Evolutionary conservation across 805 yeast genomes (phyloP), one percentile per base, ranked within the genome.

Genomic region (Lachancea sp.): DNA sequence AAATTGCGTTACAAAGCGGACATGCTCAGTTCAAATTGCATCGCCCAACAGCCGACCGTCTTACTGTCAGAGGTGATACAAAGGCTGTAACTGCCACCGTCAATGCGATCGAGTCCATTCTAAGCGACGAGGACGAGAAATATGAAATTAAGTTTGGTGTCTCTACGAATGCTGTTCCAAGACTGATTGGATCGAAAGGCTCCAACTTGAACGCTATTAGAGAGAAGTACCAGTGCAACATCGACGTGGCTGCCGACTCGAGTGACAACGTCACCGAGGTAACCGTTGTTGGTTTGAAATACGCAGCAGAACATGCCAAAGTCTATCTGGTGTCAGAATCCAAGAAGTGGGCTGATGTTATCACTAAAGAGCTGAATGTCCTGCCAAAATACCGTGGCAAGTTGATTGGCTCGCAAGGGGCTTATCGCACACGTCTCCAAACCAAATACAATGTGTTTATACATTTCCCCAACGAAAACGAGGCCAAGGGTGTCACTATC

Each of bases 111-210:
- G 51, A 52, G 9, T 43, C 52, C 3, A 72, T 65, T 56, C 59
- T 55, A 8, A 55, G 49, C 16, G 42, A 57, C 8, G 59, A 63
- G 15, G 52, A 59, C 18, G 53, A 45, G 31, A 58, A 61, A 16
- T 46, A 52, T 46, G 60, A 74, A 15, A 67, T 76, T 16, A 65
- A 67, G 33, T 60, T 82, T 43, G 72, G 70, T 26, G 80, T 88
- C 60, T 95, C 96, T 50, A 65, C 79, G 2, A 68, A 72, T 42
- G 77, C 79, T 39, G 69, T 91, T 48, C 75, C 93, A 25, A 81
- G 93, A 66, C 72, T 95, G 44, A 88, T 93, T 64, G 99, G 99
- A 54, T 85, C 83, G 61, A 85, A 79, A 49, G 99, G 99, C 45
- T 69, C 86, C 36, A 79, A 80, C 59, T 68, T 93, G 59, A 77